These are phyloP conservation scores for Acer saccharum DNA, from an alignment of 345 rosid genomes.

Conservation along the genomic window DNA sequence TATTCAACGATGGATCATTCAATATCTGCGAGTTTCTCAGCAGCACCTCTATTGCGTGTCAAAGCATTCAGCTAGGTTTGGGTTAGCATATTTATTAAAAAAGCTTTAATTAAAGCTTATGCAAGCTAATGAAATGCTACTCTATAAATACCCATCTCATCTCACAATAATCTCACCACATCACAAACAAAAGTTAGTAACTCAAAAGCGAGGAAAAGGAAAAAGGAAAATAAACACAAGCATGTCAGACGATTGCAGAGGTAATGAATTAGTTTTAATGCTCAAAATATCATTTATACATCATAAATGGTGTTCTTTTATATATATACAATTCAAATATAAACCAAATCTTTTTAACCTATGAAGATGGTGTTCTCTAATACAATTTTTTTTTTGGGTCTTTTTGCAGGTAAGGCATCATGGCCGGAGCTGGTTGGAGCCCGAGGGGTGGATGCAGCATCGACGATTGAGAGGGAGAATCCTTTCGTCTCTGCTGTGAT, in stretches of 20 bases:
- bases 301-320: no score
- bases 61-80: background rate
- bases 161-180: no score
- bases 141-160: background rate
- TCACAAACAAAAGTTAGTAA: no score
- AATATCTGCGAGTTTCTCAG: no score
- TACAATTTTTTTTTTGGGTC: no score
- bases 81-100: background rate
- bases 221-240: background rate
- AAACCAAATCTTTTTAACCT: no score
- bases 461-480: constrained; percentile 22
- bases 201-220: background rate
- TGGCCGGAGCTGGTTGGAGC: constrained; percentile 30
- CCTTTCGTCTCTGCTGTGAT: constrained; percentile 19
- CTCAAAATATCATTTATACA: no score
- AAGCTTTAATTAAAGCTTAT: background rate
- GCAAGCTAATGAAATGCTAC: background rate
- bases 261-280: no score
- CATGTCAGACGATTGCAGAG: background rate
- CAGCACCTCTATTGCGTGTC: background rate
- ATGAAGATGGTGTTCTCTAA: no score
- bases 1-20: no score
- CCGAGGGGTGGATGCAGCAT: constrained; percentile 15
- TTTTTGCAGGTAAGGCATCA: constrained; percentile 21
- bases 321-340: no score